These are phyloP conservation scores for Hypoxylon sp. DNA, from an alignment of 2,329 filamentous ascomycete species.

Conservation along the genomic window DNA sequence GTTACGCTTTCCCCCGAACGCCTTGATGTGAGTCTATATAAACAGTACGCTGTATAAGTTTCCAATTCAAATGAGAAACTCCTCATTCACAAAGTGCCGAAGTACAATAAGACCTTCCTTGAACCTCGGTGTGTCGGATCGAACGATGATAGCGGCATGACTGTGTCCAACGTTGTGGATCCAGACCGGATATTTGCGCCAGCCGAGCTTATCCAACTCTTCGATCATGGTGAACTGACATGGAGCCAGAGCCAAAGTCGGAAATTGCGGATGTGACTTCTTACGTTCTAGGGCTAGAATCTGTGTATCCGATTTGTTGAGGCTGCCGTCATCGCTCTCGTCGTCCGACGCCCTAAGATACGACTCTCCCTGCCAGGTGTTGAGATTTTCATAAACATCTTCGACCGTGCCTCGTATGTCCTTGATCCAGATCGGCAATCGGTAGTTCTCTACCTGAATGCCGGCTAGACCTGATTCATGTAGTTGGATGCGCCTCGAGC, in stretches of 20 bases:
- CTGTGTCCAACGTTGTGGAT: constrained; percentile 84
- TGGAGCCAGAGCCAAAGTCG: constrained; percentile 82
- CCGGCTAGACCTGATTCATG: constrained; percentile 81
- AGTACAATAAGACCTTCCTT: constrained; percentile 84
- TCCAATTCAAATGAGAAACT: constrained; percentile 72
- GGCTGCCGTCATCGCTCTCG: constrained; percentile 60
- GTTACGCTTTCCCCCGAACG: constrained; percentile 16
- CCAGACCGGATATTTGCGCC: constrained; percentile 77
- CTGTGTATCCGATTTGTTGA: constrained; percentile 55
- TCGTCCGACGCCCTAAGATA: constrained; percentile 74
- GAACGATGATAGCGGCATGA: constrained; percentile 91
- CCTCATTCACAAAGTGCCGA: constrained; percentile 83
- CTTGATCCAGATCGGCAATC: constrained; percentile 81
- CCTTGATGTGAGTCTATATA: constrained; percentile 1
- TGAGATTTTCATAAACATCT: constrained; percentile 80
- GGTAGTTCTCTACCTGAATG: constrained; percentile 77
- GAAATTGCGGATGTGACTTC: constrained; percentile 63
- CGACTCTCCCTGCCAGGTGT: constrained; percentile 76
- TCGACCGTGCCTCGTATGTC: constrained; percentile 83
- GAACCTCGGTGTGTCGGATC: constrained; percentile 76
- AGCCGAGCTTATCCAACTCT: constrained; percentile 76
- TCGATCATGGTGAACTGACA: constrained; percentile 90
- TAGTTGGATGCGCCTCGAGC: constrained; percentile 79
- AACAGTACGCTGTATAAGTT: neutral
- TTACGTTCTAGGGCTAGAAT: constrained; percentile 60